A percentile compares a stretch with the other conserved stretches of the same genome.
These are phyloP conservation scores for Brachypodium distachyon DNA, from an alignment of 202 grass and related monocot genomes.

Conservation along the genomic window DNA sequence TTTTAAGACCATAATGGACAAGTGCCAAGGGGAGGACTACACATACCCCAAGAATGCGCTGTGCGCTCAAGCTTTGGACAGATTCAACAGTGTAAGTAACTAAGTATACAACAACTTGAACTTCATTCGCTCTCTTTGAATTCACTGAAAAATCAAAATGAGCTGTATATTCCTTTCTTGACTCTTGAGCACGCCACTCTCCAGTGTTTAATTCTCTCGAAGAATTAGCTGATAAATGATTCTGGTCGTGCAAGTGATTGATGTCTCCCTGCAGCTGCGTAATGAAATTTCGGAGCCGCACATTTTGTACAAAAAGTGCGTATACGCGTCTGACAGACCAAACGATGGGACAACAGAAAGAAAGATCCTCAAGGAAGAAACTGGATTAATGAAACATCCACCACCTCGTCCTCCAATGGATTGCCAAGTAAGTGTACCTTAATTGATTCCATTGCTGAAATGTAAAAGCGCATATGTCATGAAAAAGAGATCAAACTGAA, in stretches of 20 bases:
- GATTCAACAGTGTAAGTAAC: not conserved
- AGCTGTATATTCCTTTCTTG: no score
- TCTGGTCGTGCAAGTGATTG: no score
- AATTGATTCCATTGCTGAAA: not conserved
- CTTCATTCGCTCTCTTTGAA: no score
- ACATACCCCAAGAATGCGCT: not conserved
- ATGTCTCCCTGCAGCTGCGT: not conserved
- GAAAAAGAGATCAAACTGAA: no score
- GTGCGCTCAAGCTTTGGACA: not conserved
- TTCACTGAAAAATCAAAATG: no score
- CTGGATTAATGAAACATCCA: not conserved
- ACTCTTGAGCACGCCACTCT: no score
- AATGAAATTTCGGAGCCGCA: not conserved
- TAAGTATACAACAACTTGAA: no score
- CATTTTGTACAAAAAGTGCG: not conserved
- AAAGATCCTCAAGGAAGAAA: not conserved
- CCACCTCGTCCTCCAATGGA: not conserved
- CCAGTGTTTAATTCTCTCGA: no score
- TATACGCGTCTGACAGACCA: not conserved
- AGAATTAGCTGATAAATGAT: not conserved
- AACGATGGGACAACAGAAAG: not conserved
- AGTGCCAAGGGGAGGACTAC: not conserved
- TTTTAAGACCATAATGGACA: not conserved
- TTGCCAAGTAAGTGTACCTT: not conserved
- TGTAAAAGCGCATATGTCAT: no score